Conservation (phyloP, 352 stramenopile species). For the Albugo candida region DNA sequence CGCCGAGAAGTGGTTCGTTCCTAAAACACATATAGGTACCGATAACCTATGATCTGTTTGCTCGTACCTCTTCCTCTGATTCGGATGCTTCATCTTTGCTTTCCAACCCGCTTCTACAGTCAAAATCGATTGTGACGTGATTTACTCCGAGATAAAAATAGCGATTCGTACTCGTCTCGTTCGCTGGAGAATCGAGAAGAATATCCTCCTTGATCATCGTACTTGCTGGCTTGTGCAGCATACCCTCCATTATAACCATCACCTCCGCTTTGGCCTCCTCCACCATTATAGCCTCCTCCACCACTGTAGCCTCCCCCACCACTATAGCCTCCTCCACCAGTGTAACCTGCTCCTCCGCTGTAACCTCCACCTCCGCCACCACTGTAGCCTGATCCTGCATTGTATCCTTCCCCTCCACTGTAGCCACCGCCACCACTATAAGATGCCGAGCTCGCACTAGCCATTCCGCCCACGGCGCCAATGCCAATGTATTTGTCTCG, state of each 20-base stretch:
- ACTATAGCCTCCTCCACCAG: conserved; percentile 14
- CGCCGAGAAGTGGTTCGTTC: conserved; percentile 30
- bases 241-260: conserved; percentile 17
- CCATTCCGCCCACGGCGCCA: conserved; percentile 27
- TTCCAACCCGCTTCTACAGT: conserved; percentile 12
- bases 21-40: conserved; percentile 3
- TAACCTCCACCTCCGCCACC: conserved; percentile 13
- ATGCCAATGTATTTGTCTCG: conserved; percentile 82
- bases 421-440: conserved; percentile 11
- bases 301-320: conserved; percentile 11
- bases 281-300: conserved; percentile 18
- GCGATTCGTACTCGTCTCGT: conserved; percentile 9
- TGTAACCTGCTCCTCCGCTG: conserved; percentile 10
- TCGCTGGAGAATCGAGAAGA: conserved; percentile 1
- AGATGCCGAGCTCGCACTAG: conserved; percentile 11
- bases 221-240: neutral
- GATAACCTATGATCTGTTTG: neutral
- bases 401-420: conserved; percentile 15
- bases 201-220: conserved; percentile 5
- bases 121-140: conserved; percentile 1
- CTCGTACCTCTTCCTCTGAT: conserved; percentile 29
- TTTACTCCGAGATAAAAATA: conserved; percentile 9
- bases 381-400: neutral
- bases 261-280: conserved; percentile 5
- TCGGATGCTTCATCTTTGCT: conserved; percentile 38